phyloP scores from a whole-genome alignment of 2,329 filamentous ascomycete genomes.

The Sclerotinia minor region DNA sequence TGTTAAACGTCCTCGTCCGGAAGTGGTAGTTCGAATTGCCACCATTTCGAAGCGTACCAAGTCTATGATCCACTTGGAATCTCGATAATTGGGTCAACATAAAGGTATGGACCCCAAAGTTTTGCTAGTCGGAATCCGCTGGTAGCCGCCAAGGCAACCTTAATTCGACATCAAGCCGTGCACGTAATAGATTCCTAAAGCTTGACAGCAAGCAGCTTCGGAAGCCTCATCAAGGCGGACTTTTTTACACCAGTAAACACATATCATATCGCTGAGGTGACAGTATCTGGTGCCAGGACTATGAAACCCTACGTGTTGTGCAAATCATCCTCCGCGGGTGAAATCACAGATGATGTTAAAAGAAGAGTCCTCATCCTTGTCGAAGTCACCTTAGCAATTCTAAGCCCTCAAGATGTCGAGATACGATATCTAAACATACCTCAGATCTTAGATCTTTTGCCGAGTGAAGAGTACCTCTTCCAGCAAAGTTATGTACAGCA shows the following conservation, averaged over 20 bases:
- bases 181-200: background rate
- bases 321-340: background rate
- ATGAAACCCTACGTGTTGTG: background rate
- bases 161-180: constrained; percentile 5
- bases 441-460: background rate
- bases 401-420: background rate
- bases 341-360: rapidly evolving
- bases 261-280: background rate
- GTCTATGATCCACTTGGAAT: background rate
- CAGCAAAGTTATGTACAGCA: background rate
- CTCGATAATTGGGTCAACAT: background rate
- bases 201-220: background rate
- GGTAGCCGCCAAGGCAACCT: constrained; percentile 1
- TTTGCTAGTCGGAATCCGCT: background rate
- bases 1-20: background rate
- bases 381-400: too few species aligned
- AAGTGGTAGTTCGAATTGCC: background rate
- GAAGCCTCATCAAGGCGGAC: background rate
- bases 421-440: background rate
- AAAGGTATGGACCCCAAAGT: background rate
- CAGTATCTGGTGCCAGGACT: background rate
- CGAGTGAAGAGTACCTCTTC: background rate
- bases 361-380: background rate
- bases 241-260: background rate
- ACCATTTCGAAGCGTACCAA: background rate